Evolutionary conservation across 1,139 yeast species (phyloP).

Genomic region (Debaryomycetaceae sp.): DNA sequence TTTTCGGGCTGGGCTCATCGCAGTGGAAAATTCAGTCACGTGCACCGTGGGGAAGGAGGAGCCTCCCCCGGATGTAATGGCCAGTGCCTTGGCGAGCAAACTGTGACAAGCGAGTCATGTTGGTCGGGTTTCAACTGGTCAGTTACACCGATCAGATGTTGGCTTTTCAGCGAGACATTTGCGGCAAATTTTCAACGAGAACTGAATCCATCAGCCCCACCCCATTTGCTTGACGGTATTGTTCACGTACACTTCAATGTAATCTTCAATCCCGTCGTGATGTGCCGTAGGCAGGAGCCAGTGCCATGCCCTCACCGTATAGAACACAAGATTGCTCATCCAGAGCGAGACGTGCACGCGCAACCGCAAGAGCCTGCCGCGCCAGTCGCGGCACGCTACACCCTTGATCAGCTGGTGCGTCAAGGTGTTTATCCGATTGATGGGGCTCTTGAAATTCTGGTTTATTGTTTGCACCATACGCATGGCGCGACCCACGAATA

Average conservation of each 20-base stretch:
- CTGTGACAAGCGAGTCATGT: no score
- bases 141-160: no score
- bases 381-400: slow-evolving; percentile 8
- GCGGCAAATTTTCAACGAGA: no score
- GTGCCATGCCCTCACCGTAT: slow-evolving; percentile 30
- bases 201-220: no score
- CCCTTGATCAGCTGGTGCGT: slow-evolving; percentile 41
- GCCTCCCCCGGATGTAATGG: background rate
- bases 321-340: slow-evolving; percentile 33
- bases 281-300: slow-evolving; percentile 14
- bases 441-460: slow-evolving; percentile 58
- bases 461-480: slow-evolving; percentile 65
- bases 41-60: background rate
- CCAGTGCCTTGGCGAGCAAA: no score
- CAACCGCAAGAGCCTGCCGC: slow-evolving; percentile 11
- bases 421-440: slow-evolving; percentile 54
- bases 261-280: slow-evolving; percentile 32
- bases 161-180: no score
- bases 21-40: background rate
- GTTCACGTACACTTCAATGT: slow-evolving; percentile 32
- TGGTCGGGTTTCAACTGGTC: no score
- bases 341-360: slow-evolving; percentile 27
- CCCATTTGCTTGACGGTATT: slow-evolving; percentile 33
- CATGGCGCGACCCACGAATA: slow-evolving; percentile 62
- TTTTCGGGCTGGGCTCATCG: background rate